Base-by-base conservation (phyloP, 192 early-diverging fungal genomes). In the Rhizoclosmatium sp. region DNA sequence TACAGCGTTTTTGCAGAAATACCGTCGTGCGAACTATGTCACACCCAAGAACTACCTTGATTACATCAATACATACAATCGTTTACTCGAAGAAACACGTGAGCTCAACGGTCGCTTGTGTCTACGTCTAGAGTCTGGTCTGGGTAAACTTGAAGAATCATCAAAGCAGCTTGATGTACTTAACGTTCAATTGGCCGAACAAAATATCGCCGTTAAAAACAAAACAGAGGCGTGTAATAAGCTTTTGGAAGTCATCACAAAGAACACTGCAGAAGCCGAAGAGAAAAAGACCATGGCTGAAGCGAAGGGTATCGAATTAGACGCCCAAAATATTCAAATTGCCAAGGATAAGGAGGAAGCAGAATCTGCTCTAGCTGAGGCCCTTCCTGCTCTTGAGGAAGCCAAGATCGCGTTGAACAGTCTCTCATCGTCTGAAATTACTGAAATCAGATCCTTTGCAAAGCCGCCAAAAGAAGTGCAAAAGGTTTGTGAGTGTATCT, bases 291-390 rank as follows among this genome's bases (percentile, higher is more conserved):
- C 79, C n/a, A 78, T 90, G 56, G 89, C 89, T 2, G 82, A 89
- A 62, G 89, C 89, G 61, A 90, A 90, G 62, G 89, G 83, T 60
- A 72, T 65, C 9, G 89, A 90, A 61, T 68, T 90, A 48, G 87
- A 88, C 66, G 80, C 75, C 3, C 89, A 90, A 71, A 84, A 85
- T 49, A 76, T 84, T 14, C 90, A 91, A 79, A 91, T 91, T 80
- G 90, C 90, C 21, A 91, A 89, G 79, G 90, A 91, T 64, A 91
- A 91, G 72, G 90, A 91, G 73, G 90, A 91, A 86, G 90, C 90
- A 31, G 90, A 91, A 71, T 85, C 80, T 16, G 90, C 90, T 19
- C 81, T 91, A 47, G 85, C 85, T 9, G 90, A 91, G 78, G 88
- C 90, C 1, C 76, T 90, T 19, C 89, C 89, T 7, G 89, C 89